Evolutionary conservation across 805 yeast species (phyloP), one percentile per base, ranked within the genome.

Genomic region (Candida berthetii): DNA sequence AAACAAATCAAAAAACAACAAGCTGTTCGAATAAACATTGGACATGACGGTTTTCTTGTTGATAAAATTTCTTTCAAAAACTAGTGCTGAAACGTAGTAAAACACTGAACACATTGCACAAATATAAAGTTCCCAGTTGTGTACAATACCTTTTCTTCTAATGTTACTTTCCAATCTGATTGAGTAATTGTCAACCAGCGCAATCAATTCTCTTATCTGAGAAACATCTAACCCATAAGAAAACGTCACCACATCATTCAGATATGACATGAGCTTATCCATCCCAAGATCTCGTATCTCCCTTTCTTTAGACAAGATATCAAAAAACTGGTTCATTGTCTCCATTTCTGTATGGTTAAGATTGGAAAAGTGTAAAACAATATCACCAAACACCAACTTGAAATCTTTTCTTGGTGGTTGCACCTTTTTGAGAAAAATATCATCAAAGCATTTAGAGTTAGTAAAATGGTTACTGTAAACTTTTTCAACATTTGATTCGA

Each of bases 111-210:
- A 49, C 17, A 44, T 34, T 36, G n/a, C 53, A 42, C 19, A 52
- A 35, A 18, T 41, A 47, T 42, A 48, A 18, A 53, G 47, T 14
- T 55, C 54, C 8, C 43, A 20, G 34, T 50, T 54, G 16, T 46
- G 45, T 24, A 53, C 45, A 9, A 37, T 35, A 1, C 55, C 50
- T 10, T 45, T 52, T 19, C 47, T 38, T 29, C 47, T 48, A 15
- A 52, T 47, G 13, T 35, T 25, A 3, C 45, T 29, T 18, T 55
- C 55, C 9, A 55, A 37, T 15, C 42, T 47, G 38, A 45, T 38
- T 16, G 37, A 44, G 33, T 52, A 52, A 22, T 49, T 44, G 31
- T 55, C 58, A 16, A 49, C 36, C 35, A 52, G 37, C 1, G 41
- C 38, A 0, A 52, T 31, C n/a, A 54, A 39, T 1, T 49, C 44